Conservation (phyloP, 2,329 filamentous ascomycete species). For the Fusarium brevicatenulatum region DNA sequence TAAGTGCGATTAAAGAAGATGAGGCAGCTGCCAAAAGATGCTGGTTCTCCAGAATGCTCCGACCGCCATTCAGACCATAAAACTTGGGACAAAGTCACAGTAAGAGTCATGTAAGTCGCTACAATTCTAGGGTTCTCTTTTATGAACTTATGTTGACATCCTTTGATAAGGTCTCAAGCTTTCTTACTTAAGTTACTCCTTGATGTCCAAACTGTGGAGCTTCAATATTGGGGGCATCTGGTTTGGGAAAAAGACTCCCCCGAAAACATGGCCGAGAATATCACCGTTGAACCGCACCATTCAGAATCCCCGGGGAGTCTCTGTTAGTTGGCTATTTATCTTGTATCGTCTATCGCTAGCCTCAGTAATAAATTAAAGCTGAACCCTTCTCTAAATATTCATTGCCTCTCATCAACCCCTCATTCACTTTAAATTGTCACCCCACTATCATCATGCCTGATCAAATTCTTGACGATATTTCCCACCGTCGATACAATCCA, state of each 20-base stretch:
- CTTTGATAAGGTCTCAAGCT: neutral
- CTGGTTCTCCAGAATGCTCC: neutral
- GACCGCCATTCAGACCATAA: neutral
- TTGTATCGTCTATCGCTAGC: neutral
- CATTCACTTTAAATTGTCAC: slow-evolving; percentile 21
- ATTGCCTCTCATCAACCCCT: neutral
- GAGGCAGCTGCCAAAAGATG: neutral
- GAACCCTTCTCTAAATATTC: neutral
- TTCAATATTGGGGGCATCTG: neutral
- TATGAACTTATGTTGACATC: neutral
- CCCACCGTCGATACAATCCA: slow-evolving; percentile 93
- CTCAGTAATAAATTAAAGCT: slow-evolving; percentile 14
- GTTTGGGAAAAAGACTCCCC: slow-evolving; percentile 23
- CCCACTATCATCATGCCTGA: slow-evolving; percentile 68
- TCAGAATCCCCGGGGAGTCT: slow-evolving; percentile 12
- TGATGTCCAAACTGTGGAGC: neutral
- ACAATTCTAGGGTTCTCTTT: neutral
- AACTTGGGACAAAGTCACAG: neutral
- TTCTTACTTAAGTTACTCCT: neutral
- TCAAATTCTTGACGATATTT: slow-evolving; percentile 91
- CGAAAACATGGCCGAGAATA: slow-evolving; percentile 42
- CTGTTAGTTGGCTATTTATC: slow-evolving; percentile 24
- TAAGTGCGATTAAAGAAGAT: too few species aligned
- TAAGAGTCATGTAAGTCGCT: neutral
- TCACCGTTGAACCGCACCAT: slow-evolving; percentile 39